phyloP scores from a whole-genome alignment of 164 flowering plant species.

The Kingdonia uniflora region DNA sequence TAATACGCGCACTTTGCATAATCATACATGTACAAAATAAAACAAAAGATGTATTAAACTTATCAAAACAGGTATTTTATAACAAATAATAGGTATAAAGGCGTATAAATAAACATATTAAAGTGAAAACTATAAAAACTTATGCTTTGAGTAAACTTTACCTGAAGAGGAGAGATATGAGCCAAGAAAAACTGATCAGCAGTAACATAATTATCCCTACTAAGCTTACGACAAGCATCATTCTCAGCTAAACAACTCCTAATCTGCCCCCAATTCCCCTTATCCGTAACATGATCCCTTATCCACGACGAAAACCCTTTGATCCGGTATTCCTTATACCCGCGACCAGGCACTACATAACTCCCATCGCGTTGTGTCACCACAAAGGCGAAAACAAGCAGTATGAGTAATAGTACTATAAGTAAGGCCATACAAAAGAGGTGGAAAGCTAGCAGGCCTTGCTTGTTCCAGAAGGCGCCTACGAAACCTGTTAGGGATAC shows the following conservation, averaged over 20 bases:
- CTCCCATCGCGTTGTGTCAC: constrained; percentile 63
- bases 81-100: too few species aligned
- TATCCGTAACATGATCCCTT: constrained; percentile 33
- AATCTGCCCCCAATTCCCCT: constrained; percentile 56
- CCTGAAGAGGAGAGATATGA: constrained; percentile 79
- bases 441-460: constrained; percentile 54
- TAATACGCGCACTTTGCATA: too few species aligned
- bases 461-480: constrained; percentile 74
- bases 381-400: constrained; percentile 66
- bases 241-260: constrained; percentile 47
- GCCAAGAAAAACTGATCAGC: constrained; percentile 54
- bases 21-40: too few species aligned
- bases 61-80: too few species aligned
- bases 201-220: constrained; percentile 24
- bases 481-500: constrained; percentile 75
- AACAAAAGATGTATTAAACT: too few species aligned
- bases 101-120: too few species aligned
- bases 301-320: constrained; percentile 68
- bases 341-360: constrained; percentile 44
- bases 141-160: too few species aligned
- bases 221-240: constrained; percentile 41
- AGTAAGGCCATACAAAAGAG: constrained; percentile 71
- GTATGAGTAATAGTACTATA: constrained; percentile 41
- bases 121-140: too few species aligned
- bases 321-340: constrained; percentile 57